phyloP scores from a whole-genome alignment of 2,329 filamentous ascomycete genomes.

The Fusarium buharicum region DNA sequence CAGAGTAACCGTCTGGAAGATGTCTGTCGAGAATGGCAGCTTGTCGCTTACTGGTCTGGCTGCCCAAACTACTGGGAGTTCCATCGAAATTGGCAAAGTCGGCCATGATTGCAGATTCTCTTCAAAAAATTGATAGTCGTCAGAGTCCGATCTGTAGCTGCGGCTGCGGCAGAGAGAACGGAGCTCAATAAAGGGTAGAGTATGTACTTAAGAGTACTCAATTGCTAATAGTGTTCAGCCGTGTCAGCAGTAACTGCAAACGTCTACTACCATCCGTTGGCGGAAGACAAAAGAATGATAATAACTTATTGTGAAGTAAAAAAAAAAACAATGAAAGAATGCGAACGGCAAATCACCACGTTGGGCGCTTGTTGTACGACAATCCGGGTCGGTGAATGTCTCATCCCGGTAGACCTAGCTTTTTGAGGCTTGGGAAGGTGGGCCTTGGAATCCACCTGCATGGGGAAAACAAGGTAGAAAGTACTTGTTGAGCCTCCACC shows the following conservation, averaged over 20 bases:
- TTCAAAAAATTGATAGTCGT: slow-evolving; percentile 10
- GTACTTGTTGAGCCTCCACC: slow-evolving; percentile 16
- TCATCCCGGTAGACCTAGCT: slow-evolving; percentile 29
- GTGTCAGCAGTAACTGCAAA: slow-evolving; percentile 29
- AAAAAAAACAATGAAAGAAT: slow-evolving; percentile 23
- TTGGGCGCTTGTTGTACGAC: slow-evolving; percentile 32
- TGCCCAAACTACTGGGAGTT: slow-evolving; percentile 43
- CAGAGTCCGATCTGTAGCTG: slow-evolving; percentile 2
- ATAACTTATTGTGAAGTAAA: slow-evolving; percentile 2
- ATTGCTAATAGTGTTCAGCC: slow-evolving; percentile 21
- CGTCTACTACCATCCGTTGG: slow-evolving; percentile 19
- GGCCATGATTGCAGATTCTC: slow-evolving; percentile 41
- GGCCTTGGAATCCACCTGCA: slow-evolving; percentile 14
- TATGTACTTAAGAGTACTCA: slow-evolving; percentile 9
- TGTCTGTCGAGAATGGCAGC: slow-evolving; percentile 53
- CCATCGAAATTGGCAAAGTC: slow-evolving; percentile 44
- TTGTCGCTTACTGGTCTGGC: slow-evolving; percentile 46
- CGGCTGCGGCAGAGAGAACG: not conserved
- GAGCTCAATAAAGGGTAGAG: slow-evolving; percentile 11
- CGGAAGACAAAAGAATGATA: slow-evolving; percentile 4
- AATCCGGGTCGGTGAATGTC: slow-evolving; percentile 38
- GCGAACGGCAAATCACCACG: slow-evolving; percentile 17
- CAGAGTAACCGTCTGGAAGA: slow-evolving; percentile 54
- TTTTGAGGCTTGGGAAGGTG: slow-evolving; percentile 29
- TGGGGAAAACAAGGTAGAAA: slow-evolving; percentile 1